Evolutionary conservation across 805 yeast species (phyloP).

Genomic region (Nakazawaea ishiwadae): DNA sequence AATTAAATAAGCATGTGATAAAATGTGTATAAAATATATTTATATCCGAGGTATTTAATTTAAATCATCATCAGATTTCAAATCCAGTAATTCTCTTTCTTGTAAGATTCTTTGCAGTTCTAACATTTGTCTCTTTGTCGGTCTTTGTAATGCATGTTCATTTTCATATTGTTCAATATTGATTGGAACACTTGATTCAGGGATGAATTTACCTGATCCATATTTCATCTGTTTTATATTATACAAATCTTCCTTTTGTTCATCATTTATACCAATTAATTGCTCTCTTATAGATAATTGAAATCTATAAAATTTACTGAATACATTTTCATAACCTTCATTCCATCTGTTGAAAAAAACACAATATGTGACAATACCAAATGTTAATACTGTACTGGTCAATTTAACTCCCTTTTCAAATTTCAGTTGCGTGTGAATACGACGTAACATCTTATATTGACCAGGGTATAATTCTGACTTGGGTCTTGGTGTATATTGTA

Average conservation of each 20-base stretch:
- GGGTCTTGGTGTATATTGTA: conserved; percentile 79
- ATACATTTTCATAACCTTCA: conserved; percentile 73
- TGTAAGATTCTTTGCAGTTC: conserved; percentile 72
- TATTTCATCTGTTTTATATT: conserved; percentile 33
- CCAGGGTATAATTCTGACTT: conserved; percentile 72
- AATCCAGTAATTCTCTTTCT: conserved; percentile 42
- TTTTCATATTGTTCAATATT: conserved; percentile 26
- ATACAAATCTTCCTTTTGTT: conserved; percentile 61
- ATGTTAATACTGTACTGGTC: conserved; percentile 47
- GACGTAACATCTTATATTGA: conserved; percentile 64
- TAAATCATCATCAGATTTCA: conserved; percentile 27
- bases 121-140: conserved; percentile 64
- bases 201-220: neutral
- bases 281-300: conserved; percentile 53
- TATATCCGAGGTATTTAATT: too few relatives aligned
- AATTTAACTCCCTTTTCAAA: conserved; percentile 59
- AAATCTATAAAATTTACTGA: conserved; percentile 60
- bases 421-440: conserved; percentile 46
- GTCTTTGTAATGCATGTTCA: conserved; percentile 55
- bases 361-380: conserved; percentile 48
- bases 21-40: too few relatives aligned
- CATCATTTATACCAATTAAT: conserved; percentile 50
- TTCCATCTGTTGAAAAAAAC: conserved; percentile 82
- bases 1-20: too few relatives aligned
- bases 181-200: conserved; percentile 1